phyloP scores from a whole-genome alignment of 106 monocot genomes.

The Vanilla planifolia region DNA sequence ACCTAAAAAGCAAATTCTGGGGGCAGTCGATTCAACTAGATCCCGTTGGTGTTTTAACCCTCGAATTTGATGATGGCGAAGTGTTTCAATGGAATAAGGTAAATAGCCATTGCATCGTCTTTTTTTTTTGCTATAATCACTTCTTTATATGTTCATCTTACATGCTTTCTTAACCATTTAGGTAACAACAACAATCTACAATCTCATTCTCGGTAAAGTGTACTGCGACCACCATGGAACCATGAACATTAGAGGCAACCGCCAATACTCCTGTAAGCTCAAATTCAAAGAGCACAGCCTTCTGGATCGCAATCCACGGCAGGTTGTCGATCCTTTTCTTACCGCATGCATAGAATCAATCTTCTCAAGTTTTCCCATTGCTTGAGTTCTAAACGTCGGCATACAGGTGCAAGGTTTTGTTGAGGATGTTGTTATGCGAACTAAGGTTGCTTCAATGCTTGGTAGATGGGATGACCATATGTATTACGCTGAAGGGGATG shows the following conservation, averaged over 20 bases:
- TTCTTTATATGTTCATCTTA: not conserved
- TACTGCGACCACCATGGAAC: slow-evolving; percentile 84
- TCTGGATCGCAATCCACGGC: slow-evolving; percentile 73
- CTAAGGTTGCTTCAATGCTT: slow-evolving; percentile 42
- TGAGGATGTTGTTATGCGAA: slow-evolving; percentile 40
- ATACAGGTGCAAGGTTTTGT: slow-evolving; percentile 69
- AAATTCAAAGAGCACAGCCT: slow-evolving; percentile 87
- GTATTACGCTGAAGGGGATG: slow-evolving; percentile 31
- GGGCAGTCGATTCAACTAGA: slow-evolving; percentile 86
- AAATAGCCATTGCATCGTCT: not conserved
- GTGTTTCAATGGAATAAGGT: slow-evolving; percentile 88
- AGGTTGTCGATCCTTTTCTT: slow-evolving; percentile 28
- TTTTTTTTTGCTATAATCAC: not conserved
- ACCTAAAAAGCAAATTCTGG: slow-evolving; percentile 81
- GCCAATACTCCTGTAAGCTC: slow-evolving; percentile 65
- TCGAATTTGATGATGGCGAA: slow-evolving; percentile 95
- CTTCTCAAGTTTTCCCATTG: not conserved
- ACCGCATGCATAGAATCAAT: not conserved
- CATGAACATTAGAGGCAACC: slow-evolving; percentile 69
- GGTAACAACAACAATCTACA: slow-evolving; percentile 87
- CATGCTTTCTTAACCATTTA: slow-evolving; percentile 10
- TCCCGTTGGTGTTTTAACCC: slow-evolving; percentile 67
- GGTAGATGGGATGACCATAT: slow-evolving; percentile 84
- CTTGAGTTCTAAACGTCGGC: not conserved
- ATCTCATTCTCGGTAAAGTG: slow-evolving; percentile 79